Percentiles rank a stretch among this genome's conserved stretches.
Conservation (phyloP, 2,329 filamentous ascomycete genomes). For the Ophiostoma sp. region DNA sequence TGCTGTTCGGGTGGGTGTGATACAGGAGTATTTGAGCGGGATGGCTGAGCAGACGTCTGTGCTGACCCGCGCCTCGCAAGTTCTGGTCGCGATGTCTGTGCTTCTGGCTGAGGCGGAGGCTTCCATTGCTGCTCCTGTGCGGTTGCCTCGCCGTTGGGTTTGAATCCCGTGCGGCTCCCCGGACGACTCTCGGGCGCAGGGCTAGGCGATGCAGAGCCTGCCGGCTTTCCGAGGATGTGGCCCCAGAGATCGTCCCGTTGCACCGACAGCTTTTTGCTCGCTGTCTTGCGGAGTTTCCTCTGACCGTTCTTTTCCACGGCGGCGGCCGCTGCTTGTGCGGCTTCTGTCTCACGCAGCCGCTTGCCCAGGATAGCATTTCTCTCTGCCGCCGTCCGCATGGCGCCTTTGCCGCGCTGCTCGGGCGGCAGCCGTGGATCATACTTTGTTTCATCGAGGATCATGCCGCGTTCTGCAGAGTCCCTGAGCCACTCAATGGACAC, state of each 20-base stretch:
- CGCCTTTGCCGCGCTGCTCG: constrained; percentile 66
- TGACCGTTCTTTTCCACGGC: constrained; percentile 51
- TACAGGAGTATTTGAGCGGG: not conserved
- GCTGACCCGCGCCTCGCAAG: not conserved
- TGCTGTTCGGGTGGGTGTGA: not conserved
- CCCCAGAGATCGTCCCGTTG: constrained; percentile 86
- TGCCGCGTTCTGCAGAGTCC: constrained; percentile 75
- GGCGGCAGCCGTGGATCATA: constrained; percentile 70
- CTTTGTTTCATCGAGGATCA: constrained; percentile 81
- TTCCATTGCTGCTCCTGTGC: constrained; percentile 9
- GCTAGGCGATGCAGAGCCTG: not conserved
- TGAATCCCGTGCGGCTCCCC: not conserved
- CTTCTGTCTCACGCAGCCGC: constrained; percentile 47
- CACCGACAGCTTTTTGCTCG: constrained; percentile 73
- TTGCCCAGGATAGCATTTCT: constrained; percentile 51
- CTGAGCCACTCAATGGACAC: constrained; percentile 81
- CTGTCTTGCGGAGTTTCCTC: constrained; percentile 79
- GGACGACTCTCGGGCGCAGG: not conserved
- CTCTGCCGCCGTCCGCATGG: constrained; percentile 40
- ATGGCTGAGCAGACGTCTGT: not conserved
- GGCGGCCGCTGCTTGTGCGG: constrained; percentile 35
- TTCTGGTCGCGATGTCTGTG: not conserved
- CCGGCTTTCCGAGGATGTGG: constrained; percentile 62
- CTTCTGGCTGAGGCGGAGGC: not conserved
- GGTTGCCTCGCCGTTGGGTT: constrained; percentile 1